Conservation (phyloP, 2,329 filamentous ascomycete genomes). For the Hymenoscyphus salicellus region DNA sequence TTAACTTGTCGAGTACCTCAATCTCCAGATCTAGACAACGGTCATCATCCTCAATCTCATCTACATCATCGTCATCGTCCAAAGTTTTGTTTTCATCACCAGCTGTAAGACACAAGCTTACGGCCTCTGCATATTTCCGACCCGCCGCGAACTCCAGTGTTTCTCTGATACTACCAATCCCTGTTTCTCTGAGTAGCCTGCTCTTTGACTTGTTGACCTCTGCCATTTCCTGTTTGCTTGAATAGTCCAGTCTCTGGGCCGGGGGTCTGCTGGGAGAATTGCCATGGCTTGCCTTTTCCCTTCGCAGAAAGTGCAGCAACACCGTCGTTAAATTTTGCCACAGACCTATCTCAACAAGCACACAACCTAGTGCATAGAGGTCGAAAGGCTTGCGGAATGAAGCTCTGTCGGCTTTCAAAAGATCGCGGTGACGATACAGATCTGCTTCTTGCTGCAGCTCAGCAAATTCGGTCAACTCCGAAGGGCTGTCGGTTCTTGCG, state of each 20-base stretch:
- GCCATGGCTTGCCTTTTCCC: neutral
- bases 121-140: conserved; percentile 8
- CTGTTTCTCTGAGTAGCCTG: conserved; percentile 2
- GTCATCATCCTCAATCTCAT: conserved; percentile 7
- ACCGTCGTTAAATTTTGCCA: conserved; percentile 1
- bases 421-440: conserved; percentile 17
- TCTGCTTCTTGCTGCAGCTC: conserved; percentile 13
- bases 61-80: conserved; percentile 1
- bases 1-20: conserved; percentile 11
- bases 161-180: conserved; percentile 6
- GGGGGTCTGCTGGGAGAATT: neutral
- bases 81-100: neutral
- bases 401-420: conserved; percentile 4
- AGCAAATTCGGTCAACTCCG: conserved; percentile 18
- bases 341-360: conserved; percentile 2
- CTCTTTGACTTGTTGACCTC: conserved; percentile 5
- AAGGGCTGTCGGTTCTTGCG: conserved; percentile 15
- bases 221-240: conserved; percentile 4
- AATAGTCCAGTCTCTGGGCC: neutral
- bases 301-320: neutral
- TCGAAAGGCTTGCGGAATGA: conserved; percentile 21
- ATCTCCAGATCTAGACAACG: conserved; percentile 12
- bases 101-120: conserved; percentile 6
- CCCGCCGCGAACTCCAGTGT: conserved; percentile 12
- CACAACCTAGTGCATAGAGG: conserved; percentile 20